phyloP scores from a whole-genome alignment of 2,329 filamentous ascomycete genomes.

The Fusarium sp. region DNA sequence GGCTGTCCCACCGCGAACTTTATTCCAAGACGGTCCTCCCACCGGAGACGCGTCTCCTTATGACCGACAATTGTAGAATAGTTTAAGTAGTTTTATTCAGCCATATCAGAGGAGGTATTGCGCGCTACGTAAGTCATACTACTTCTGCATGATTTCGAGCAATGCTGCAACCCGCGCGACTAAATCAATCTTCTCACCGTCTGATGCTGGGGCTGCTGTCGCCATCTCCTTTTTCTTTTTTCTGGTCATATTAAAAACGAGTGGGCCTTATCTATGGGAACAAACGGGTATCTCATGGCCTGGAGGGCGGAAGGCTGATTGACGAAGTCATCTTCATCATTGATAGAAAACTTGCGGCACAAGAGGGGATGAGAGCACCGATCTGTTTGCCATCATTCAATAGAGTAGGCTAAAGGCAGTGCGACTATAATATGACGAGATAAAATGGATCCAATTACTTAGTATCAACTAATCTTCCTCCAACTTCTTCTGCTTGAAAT shows the following conservation, averaged over 20 bases:
- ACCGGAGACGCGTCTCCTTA: not conserved
- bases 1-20: not conserved
- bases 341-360: not conserved
- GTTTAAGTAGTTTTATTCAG: rapidly evolving
- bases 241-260: rapidly evolving
- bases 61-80: rapidly evolving
- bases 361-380: not conserved
- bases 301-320: not conserved
- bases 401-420: too few relatives aligned
- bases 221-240: too few relatives aligned
- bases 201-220: too few relatives aligned
- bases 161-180: too few relatives aligned
- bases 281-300: rapidly evolving
- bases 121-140: too few relatives aligned
- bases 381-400: not conserved
- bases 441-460: not conserved
- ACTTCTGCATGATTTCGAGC: too few relatives aligned
- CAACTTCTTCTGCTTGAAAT: not conserved
- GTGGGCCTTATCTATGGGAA: not conserved
- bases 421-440: not conserved
- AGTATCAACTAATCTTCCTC: not conserved
- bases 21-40: not conserved
- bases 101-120: rapidly evolving
- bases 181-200: too few relatives aligned
- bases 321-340: not conserved